These are phyloP conservation scores for Nannochloropsis oceanica DNA, from an alignment of 108 stramenopile genomes.

Conservation along the genomic window DNA sequence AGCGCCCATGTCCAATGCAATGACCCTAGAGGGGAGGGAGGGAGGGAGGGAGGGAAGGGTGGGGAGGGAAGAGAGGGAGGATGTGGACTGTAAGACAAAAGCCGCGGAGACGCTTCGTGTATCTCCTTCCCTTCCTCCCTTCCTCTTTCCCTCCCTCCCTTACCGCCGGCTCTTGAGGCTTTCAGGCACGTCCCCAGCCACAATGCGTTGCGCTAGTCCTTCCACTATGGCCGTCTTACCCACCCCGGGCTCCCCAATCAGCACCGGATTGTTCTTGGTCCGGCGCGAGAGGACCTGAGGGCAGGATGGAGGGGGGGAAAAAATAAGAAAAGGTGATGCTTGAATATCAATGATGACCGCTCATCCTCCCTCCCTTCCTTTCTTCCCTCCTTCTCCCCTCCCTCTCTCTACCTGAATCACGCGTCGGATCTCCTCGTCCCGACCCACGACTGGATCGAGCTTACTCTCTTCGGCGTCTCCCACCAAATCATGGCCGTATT, in stretches of 20 bases:
- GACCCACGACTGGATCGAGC: conserved; percentile 40
- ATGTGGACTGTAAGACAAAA: not conserved
- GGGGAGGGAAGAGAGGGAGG: too few species aligned
- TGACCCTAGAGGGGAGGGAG: conserved; percentile 32
- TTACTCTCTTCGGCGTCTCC: conserved; percentile 10
- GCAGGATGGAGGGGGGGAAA: not conserved
- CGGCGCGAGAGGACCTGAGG: conserved; percentile 73
- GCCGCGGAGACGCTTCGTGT: not conserved
- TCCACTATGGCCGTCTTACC: conserved; percentile 95
- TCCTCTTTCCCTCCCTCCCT: not conserved
- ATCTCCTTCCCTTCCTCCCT: not conserved
- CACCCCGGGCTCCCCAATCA: conserved; percentile 85
- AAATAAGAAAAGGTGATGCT: not conserved
- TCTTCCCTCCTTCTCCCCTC: not conserved
- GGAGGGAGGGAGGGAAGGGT: too few species aligned
- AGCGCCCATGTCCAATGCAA: conserved; percentile 86
- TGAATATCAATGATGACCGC: not conserved
- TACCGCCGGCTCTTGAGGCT: conserved; percentile 50
- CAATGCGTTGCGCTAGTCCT: conserved; percentile 65
- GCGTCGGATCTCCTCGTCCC: conserved; percentile 79
- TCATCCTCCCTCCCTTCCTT: not conserved
- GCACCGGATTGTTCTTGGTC: conserved; percentile 86
- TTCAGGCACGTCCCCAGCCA: conserved; percentile 84
- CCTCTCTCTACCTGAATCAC: conserved; percentile 36
- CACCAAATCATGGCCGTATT: conserved; percentile 19